Conservation (phyloP, 192 early-diverging fungal genomes). For the Backusella mclennaniae region DNA sequence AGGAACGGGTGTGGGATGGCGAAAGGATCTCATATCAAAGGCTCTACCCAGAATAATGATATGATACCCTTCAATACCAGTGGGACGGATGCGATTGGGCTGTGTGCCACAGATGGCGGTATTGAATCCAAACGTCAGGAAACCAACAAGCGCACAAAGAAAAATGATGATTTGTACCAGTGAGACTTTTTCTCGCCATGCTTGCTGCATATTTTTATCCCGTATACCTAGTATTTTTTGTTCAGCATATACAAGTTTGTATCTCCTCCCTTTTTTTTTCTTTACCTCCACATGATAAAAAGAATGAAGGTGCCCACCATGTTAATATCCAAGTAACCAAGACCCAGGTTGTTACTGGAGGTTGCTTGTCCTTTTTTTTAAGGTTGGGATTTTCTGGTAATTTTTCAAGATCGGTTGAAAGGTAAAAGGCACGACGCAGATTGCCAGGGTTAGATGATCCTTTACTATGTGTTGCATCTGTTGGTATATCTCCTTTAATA, state of each 20-base stretch:
- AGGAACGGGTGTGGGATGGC: conserved; percentile 40
- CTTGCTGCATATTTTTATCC: conserved; percentile 59
- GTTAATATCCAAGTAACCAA: conserved; percentile 21
- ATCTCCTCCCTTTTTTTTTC: background rate
- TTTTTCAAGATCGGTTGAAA: background rate
- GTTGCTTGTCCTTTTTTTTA: background rate
- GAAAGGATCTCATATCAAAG: conserved; percentile 58
- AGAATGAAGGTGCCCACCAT: conserved; percentile 23
- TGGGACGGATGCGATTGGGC: conserved; percentile 44
- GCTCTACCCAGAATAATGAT: conserved; percentile 62
- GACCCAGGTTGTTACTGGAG: conserved; percentile 7
- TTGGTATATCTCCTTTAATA: background rate
- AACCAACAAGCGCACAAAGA: conserved; percentile 71
- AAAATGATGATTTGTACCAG: conserved; percentile 78
- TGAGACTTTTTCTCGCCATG: conserved; percentile 89
- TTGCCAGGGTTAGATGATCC: background rate
- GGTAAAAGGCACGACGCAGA: background rate
- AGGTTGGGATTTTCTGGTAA: background rate
- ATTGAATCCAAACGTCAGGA: conserved; percentile 84
- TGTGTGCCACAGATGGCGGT: conserved; percentile 58
- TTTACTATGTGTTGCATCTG: background rate
- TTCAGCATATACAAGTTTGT: no score
- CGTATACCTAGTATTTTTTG: conserved; percentile 23
- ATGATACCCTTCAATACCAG: conserved; percentile 52
- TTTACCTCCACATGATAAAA: conserved; percentile 23